Evolutionary conservation across 331 rosid genomes (phyloP), one percentile per base, ranked within the genome.

Genomic region (Phaseolus coccineus): DNA sequence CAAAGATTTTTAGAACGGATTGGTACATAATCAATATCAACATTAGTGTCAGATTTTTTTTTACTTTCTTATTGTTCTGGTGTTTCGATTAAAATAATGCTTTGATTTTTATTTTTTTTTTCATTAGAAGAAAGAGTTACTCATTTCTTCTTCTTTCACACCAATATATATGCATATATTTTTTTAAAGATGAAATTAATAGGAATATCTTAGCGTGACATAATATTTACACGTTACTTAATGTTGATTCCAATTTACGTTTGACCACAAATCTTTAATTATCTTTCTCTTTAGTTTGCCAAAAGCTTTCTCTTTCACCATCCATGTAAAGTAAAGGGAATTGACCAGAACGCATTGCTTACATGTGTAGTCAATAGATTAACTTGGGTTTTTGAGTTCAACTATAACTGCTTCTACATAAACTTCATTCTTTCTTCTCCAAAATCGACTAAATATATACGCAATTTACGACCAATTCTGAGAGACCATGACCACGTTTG

Each of bases 261-360:
- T 78, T 69, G 50, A 56, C 14, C 16, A 6, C 15, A 24, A 53
- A 42, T 65, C 48, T 35, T 77, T 2, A 10, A 44, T 5, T 31
- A 46, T 74, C 15, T 75, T 42, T 57, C 31, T 27, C 57, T 59
- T 30, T 74, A 74, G 28, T 42, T 74, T 8, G 5, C 15, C 5
- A 14, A 30, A 74, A 46, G 51, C 12, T 46, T 46, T 46, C 51
- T 47, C 52, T 47, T 47, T 47, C 52, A 47, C 52, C 52, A 3
- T 47, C 52, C 13, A 1, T 47, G 16, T 13, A 47, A 47, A 47
- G n/a, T 1, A 47, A 47, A 47, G 6, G 19, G 3, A 27, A 27
- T 13, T 9, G 63, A 58, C 13, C 53, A 37, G 4, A 73, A 22
- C 14, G 39, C 10, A 56, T 37, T 73, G 8, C 42, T 24, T 71